Percentiles rank a stretch among this genome's conserved stretches.
Conservation (phyloP, 352 stramenopile genomes). For the Phytopythium chamaehyphon region DNA sequence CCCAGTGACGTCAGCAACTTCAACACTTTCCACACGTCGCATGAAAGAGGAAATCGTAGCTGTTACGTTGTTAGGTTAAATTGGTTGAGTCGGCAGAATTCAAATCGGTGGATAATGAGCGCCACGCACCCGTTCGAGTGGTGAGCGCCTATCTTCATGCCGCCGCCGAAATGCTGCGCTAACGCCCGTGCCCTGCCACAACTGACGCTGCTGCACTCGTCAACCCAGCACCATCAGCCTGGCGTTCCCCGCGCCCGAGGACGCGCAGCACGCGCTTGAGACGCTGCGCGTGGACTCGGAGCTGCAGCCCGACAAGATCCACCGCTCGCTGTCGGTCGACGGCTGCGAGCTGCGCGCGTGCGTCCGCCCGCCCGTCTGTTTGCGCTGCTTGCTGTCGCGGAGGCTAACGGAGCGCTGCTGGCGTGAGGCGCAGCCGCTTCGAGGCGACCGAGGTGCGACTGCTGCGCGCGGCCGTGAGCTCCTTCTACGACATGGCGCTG, state of each 20-base stretch:
- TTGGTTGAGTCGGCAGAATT: not conserved
- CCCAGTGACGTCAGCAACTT: not conserved
- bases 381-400: conserved; percentile 1
- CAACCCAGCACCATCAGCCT: conserved; percentile 49
- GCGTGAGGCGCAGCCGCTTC: conserved; percentile 47
- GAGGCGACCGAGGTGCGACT: conserved; percentile 80
- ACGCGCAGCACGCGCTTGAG: conserved; percentile 66
- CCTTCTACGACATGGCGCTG: conserved; percentile 85
- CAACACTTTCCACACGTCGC: not conserved
- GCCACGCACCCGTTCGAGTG: conserved; percentile 75
- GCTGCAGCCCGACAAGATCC: conserved; percentile 85
- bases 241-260: conserved; percentile 57
- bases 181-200: not conserved
- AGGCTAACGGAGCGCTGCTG: conserved; percentile 5
- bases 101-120: conserved; percentile 11
- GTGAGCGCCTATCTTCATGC: conserved; percentile 22
- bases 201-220: not conserved
- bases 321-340: conserved; percentile 59
- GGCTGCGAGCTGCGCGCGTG: conserved; percentile 68
- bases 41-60: too few species aligned
- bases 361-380: conserved; percentile 15
- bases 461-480: conserved; percentile 78
- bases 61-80: too few species aligned
- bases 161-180: not conserved
- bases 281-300: conserved; percentile 86